Evolutionary conservation across 2,329 filamentous ascomycete species (phyloP).

Genomic region (Fonsecaea pugnacius): DNA sequence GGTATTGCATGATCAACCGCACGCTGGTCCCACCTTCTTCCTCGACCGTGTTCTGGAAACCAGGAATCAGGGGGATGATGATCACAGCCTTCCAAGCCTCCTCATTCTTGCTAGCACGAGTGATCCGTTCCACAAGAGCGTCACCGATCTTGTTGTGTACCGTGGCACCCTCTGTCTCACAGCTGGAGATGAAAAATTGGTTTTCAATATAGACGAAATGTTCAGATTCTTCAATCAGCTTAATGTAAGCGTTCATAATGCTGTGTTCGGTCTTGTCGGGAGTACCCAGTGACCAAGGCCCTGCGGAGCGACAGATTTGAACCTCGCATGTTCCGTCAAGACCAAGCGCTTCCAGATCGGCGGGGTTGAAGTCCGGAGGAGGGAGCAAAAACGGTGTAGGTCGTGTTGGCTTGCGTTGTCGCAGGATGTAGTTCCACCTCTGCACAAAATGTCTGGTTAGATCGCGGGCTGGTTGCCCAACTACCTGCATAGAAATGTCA

Average conservation of each 20-base stretch:
- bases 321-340: slow-evolving; percentile 94
- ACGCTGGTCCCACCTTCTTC: slow-evolving; percentile 93
- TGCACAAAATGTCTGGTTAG: slow-evolving; percentile 96
- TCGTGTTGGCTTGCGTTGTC: slow-evolving; percentile 88
- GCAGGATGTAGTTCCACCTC: slow-evolving; percentile 94
- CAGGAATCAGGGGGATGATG: slow-evolving; percentile 94
- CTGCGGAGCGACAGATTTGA: slow-evolving; percentile 89
- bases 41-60: slow-evolving; percentile 95
- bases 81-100: slow-evolving; percentile 91
- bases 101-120: slow-evolving; percentile 77
- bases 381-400: slow-evolving; percentile 92
- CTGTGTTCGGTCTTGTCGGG: slow-evolving; percentile 83
- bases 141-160: slow-evolving; percentile 95
- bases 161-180: slow-evolving; percentile 81
- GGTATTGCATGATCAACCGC: slow-evolving; percentile 92
- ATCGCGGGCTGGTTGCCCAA: slow-evolving; percentile 92
- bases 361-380: slow-evolving; percentile 84
- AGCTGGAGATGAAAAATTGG: slow-evolving; percentile 96
- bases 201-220: slow-evolving; percentile 99
- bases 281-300: slow-evolving; percentile 88
- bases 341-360: slow-evolving; percentile 83
- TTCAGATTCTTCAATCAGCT: slow-evolving; percentile 91
- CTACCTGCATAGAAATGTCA: slow-evolving; percentile 96
- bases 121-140: slow-evolving; percentile 88
- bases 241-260: slow-evolving; percentile 93